phyloP scores from a whole-genome alignment of 352 stramenopile species.

The Pythium guiyangense region DNA sequence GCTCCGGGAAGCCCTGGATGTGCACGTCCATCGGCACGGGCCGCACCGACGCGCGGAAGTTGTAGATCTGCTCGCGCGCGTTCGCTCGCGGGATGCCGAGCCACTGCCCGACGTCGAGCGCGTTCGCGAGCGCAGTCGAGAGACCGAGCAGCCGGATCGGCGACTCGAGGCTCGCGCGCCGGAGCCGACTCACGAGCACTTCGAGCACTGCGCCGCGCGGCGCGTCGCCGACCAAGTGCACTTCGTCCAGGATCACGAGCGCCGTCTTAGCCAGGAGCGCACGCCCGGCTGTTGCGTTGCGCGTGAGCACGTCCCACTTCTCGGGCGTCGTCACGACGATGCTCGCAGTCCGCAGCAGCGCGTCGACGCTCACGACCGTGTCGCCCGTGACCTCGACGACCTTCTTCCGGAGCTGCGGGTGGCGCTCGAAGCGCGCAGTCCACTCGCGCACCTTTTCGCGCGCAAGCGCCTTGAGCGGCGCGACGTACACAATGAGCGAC shows the following conservation, averaged over 20 bases:
- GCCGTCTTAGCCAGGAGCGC: constrained; percentile 71
- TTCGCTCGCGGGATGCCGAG: constrained; percentile 89
- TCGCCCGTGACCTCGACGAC: constrained; percentile 98
- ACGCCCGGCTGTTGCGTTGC: constrained; percentile 78
- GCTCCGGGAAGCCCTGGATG: constrained; percentile 95
- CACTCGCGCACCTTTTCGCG: constrained; percentile 97
- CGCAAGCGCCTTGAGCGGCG: constrained; percentile 95
- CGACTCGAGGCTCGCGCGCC: constrained; percentile 24
- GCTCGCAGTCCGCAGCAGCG: constrained; percentile 88
- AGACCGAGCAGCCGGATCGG: constrained; percentile 95
- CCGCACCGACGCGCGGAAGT: constrained; percentile 94
- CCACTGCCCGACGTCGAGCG: constrained; percentile 95
- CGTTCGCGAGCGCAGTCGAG: constrained; percentile 96
- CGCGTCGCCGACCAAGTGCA: constrained; percentile 97
- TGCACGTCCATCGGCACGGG: constrained; percentile 96
- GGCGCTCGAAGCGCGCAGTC: constrained; percentile 89
- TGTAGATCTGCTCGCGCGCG: constrained; percentile 85
- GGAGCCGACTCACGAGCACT: constrained; percentile 87
- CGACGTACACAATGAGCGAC: constrained; percentile 95
- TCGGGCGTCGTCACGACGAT: constrained; percentile 98
- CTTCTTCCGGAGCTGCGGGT: constrained; percentile 77
- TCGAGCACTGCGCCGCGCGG: constrained; percentile 88
- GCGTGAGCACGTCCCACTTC: constrained; percentile 97
- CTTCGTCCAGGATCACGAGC: constrained; percentile 96
- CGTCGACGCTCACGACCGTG: constrained; percentile 91